phyloP scores from a whole-genome alignment of 495 filamentous ascomycete genomes.

The Geoglossum glabrum region DNA sequence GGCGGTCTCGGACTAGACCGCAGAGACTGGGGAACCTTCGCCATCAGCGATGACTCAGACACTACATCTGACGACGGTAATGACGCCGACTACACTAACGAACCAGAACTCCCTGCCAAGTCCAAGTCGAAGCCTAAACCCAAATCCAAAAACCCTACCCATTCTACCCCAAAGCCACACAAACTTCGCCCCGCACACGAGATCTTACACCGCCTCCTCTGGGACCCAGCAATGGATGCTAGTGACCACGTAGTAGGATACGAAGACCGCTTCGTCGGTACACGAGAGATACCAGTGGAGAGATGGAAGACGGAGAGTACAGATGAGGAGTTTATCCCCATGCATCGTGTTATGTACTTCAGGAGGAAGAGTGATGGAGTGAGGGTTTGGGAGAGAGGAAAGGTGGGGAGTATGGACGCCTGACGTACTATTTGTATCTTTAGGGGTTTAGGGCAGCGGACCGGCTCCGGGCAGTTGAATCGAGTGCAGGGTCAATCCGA shows the following conservation, averaged over 20 bases:
- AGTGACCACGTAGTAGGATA: conserved; percentile 55
- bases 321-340: conserved; percentile 70
- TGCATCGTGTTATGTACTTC: conserved; percentile 60
- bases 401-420: no score
- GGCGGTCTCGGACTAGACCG: conserved; percentile 22
- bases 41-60: background rate
- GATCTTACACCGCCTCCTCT: conserved; percentile 51
- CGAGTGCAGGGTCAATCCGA: no score
- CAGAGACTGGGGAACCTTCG: background rate
- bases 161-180: background rate
- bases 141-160: background rate
- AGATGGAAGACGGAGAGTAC: conserved; percentile 58
- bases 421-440: no score
- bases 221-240: conserved; percentile 42
- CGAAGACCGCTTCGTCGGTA: conserved; percentile 50
- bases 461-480: no score
- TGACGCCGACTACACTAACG: background rate
- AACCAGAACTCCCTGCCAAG: no score
- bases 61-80: background rate
- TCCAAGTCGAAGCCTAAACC: no score
- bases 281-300: conserved; percentile 38
- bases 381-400: conserved; percentile 35
- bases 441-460: no score
- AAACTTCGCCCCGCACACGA: conserved; percentile 20
- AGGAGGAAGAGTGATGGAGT: conserved; percentile 29